Conservation (phyloP, 179 eudicot species). For the Dionaea muscipula region DNA sequence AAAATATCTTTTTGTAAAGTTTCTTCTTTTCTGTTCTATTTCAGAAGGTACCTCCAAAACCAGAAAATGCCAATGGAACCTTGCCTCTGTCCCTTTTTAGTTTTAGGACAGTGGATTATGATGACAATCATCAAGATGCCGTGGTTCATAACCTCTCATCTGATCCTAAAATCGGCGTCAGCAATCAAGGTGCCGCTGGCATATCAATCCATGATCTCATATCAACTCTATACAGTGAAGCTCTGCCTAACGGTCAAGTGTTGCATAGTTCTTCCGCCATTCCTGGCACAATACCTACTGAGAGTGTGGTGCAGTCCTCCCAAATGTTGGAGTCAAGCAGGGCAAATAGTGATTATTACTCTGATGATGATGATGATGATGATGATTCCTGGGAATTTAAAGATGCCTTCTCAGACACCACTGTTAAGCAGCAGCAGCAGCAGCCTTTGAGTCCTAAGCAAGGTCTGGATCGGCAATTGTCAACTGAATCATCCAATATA, state of each 20-base stretch:
- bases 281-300: conserved; percentile 15
- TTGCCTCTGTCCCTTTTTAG: conserved; percentile 32
- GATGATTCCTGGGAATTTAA: conserved; percentile 43
- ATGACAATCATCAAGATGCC: conserved; percentile 25
- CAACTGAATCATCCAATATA: conserved; percentile 24
- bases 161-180: conserved; percentile 21
- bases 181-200: conserved; percentile 22
- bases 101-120: conserved; percentile 26
- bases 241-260: conserved; percentile 40
- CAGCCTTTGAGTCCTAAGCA: conserved; percentile 14
- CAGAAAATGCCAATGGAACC: conserved; percentile 14
- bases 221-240: conserved; percentile 56
- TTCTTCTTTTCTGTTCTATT: background rate
- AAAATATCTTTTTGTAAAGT: no score
- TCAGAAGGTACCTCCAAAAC: conserved; percentile 16
- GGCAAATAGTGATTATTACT: conserved; percentile 3
- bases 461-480: conserved; percentile 12
- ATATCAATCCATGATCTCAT: conserved; percentile 51
- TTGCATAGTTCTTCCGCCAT: conserved; percentile 22
- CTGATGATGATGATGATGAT: conserved; percentile 32
- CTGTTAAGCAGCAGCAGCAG: conserved; percentile 19
- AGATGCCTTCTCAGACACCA: conserved; percentile 19
- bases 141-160: conserved; percentile 22
- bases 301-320: conserved; percentile 20
- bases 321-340: conserved; percentile 14